Evolutionary conservation across 2,329 filamentous ascomycete species (phyloP).

Genomic region (Phaeosphaeria sp.): DNA sequence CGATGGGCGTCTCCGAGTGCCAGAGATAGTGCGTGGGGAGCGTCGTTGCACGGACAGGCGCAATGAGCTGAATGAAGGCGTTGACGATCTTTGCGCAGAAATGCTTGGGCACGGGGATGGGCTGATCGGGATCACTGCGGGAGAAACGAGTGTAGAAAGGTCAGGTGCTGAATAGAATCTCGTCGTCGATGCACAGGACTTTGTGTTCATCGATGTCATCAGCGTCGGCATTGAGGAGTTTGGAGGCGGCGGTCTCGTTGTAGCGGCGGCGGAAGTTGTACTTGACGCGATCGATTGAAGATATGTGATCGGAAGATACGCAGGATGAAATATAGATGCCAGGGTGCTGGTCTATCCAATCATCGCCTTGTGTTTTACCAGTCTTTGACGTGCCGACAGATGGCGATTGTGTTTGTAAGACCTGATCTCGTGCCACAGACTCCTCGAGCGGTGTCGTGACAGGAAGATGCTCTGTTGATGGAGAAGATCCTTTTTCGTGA

Average conservation of each 20-base stretch:
- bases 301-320: neutral
- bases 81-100: conserved; percentile 3
- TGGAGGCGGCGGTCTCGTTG: neutral
- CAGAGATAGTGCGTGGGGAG: conserved; percentile 12
- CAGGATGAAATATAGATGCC: neutral
- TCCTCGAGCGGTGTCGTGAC: too few species aligned
- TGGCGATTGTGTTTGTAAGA: too few species aligned
- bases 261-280: conserved; percentile 9
- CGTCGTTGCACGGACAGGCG: neutral
- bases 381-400: neutral
- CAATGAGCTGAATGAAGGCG: conserved; percentile 7
- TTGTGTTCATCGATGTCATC: neutral
- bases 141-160: neutral
- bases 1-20: neutral
- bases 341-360: neutral
- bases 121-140: neutral
- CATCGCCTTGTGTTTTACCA: too few species aligned
- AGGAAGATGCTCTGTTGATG: too few species aligned
- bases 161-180: neutral
- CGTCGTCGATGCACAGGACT: too few species aligned
- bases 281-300: neutral
- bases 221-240: neutral
- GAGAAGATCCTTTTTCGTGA: too few species aligned
- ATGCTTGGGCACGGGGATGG: neutral
- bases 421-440: too few species aligned